Base-by-base conservation (phyloP, 495 filamentous ascomycete genomes). In the Ramalina peruviana region DNA sequence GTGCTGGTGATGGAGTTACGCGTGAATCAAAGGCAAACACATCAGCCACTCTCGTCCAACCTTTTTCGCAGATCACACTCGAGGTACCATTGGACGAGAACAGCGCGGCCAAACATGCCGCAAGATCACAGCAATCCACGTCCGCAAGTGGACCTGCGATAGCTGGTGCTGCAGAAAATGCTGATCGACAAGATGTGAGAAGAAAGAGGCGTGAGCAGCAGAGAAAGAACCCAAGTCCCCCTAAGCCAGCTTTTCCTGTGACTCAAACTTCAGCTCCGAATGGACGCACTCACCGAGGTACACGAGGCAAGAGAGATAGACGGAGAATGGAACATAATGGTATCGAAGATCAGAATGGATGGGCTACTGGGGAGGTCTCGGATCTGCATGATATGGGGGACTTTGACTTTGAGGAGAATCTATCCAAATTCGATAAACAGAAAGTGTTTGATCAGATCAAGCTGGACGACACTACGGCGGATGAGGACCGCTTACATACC, bases 371-470 rank as follows among this genome's bases (percentile, higher is more conserved):
- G 62, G 89, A 96, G 64, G 88, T 88, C 21, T 94, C 88, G 2
- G 92, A 98, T 64, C 88, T 94, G n/a, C 90, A 95, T 65, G 90
- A 90, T 59, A 72, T 86, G 66, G 85, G 83, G 1, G 90, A 97
- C 52, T 97, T 96, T 54, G 89, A 97, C 65, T 96, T 97, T 56
- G 76, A 82, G 54, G 81, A 77, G 20, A 86, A 86, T 54, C 70
- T 95, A 12, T 86, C 85, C 16, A 92, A 92, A 56, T 98, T 98
- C 54, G 89, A 98, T 64, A 98, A 98, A 69, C 75, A 81, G 19
- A 75, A 76, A 7, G 75, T 97, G 10, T 97, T 97, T 61, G 83
- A 85, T 46, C 77, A 95, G 61, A 86, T 97, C 58, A 72, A 86
- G 41, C 79, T 87, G 55, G 85, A 92, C 40, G 92, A 96, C 54